Conservation (phyloP, 768 basidiomycete genomes). For the Tulasnella sp. region DNA sequence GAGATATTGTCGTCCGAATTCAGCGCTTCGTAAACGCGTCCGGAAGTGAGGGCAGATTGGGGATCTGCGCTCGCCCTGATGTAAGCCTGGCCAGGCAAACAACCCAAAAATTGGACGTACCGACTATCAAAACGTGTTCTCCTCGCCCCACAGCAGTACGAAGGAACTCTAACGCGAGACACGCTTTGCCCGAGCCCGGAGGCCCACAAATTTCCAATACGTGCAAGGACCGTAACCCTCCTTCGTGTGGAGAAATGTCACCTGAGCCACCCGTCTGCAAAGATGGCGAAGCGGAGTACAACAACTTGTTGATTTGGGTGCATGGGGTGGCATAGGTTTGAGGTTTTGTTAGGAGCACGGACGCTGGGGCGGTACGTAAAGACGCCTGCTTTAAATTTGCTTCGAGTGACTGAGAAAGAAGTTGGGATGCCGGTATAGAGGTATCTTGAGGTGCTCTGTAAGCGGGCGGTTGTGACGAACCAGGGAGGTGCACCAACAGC, state of each 20-base stretch:
- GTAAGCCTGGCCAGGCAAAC: not conserved
- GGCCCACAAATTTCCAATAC: conserved; percentile 8
- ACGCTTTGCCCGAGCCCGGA: conserved; percentile 6
- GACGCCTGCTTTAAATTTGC: not conserved
- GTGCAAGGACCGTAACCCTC: not conserved
- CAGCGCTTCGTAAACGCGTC: conserved; percentile 4
- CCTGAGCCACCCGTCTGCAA: not conserved
- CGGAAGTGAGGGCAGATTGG: conserved; percentile 2
- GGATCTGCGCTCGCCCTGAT: not conserved
- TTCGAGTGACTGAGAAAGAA: not conserved
- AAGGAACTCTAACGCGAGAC: conserved; percentile 12
- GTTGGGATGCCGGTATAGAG: not conserved
- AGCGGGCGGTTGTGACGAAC: not conserved
- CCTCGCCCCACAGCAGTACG: not conserved
- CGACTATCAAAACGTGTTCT: not conserved
- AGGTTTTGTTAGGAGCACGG: not conserved
- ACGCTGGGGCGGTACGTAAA: not conserved
- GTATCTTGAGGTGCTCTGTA: not conserved
- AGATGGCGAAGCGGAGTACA: not conserved
- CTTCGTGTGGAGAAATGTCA: not conserved
- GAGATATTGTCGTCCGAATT: not conserved
- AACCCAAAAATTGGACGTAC: not conserved
- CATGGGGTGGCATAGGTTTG: conserved; percentile 4
- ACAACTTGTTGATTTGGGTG: not conserved
- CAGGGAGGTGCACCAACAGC: not conserved